Evolutionary conservation across 2,329 filamentous ascomycete genomes (phyloP), one percentile per base, ranked within the genome.

Genomic region (Phyllosticta citrichinensis): DNA sequence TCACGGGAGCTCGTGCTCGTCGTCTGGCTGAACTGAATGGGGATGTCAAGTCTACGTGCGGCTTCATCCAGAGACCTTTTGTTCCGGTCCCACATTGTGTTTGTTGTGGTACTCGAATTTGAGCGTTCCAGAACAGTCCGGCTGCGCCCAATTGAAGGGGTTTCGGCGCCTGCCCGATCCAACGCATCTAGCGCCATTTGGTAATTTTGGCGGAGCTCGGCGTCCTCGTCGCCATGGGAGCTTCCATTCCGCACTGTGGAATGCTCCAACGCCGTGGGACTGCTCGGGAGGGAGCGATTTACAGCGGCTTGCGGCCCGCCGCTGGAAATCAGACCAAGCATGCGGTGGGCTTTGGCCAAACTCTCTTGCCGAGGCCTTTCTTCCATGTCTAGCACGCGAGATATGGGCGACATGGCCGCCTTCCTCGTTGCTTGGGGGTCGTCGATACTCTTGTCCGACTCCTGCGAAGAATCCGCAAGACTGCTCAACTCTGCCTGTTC

Each of bases 341-440:
- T 68, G 63, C 69, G 75, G 67, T 76, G 75, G 25, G 75, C 74
- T 63, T 78, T 77, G 12, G 68, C 67, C 60, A 67, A 65, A 56
- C 69, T 67, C 57, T 73, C 69, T 40, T 62, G 33, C 9, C 57
- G 57, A 10, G 60, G 56, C 35, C 60, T 51, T 27, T 58, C 55
- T 22, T 62, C 60, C 2, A 20, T 14, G 22, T 57, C 60, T 17
- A 62, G n/a, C 3, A 56, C 55, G 20, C 60, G 56, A 24, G 60
- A 53, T 33, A 58, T 62, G 50, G 60, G 56, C 5, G 60, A 62
- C 25, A 62, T 55, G 17, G 40, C 40, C 17, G 40, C 17, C n/a
- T 47, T 47, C 5, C 40, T 47, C 17, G 17, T 47, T 8, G 40
- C 40, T n/a, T 47, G 40, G 51, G 51, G 56, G 10, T 54, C 56